A percentile compares a stretch with the other conserved stretches of the same genome.
These are phyloP conservation scores for Mucor sp. DNA, from an alignment of 371 early-diverging fungal genomes.

Conservation along the genomic window DNA sequence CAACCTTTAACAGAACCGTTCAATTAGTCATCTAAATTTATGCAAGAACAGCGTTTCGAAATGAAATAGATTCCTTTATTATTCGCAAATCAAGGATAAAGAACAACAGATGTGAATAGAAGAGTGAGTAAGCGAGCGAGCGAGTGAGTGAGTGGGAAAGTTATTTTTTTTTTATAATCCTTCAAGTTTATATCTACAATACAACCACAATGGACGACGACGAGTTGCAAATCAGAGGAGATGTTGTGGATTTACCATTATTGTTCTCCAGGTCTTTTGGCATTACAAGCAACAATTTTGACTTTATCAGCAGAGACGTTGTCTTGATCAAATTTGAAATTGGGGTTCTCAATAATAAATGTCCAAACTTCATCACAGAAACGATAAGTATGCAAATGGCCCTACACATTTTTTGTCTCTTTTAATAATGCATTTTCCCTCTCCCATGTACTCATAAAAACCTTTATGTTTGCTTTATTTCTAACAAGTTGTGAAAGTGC, in stretches of 20 bases:
- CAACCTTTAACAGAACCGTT: neutral
- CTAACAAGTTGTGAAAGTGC: conserved; percentile 45
- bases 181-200: neutral
- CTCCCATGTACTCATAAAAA: conserved; percentile 1
- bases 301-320: conserved; percentile 80
- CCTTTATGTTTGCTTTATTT: conserved; percentile 52
- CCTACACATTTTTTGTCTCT: conserved; percentile 42
- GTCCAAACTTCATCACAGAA: conserved; percentile 98
- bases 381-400: conserved; percentile 86
- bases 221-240: neutral
- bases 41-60: neutral
- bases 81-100: neutral
- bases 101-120: neutral
- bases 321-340: conserved; percentile 87
- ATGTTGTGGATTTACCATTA: conserved; percentile 13
- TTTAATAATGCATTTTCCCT: neutral
- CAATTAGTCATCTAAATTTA: neutral
- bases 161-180: neutral
- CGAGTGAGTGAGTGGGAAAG: neutral
- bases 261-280: conserved; percentile 71
- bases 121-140: neutral
- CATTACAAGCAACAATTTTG: conserved; percentile 91
- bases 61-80: neutral
- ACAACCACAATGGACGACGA: neutral
- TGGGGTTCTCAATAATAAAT: conserved; percentile 87